Conservation (phyloP, 2,329 filamentous ascomycete species). For the Dactylellina drechsleri region DNA sequence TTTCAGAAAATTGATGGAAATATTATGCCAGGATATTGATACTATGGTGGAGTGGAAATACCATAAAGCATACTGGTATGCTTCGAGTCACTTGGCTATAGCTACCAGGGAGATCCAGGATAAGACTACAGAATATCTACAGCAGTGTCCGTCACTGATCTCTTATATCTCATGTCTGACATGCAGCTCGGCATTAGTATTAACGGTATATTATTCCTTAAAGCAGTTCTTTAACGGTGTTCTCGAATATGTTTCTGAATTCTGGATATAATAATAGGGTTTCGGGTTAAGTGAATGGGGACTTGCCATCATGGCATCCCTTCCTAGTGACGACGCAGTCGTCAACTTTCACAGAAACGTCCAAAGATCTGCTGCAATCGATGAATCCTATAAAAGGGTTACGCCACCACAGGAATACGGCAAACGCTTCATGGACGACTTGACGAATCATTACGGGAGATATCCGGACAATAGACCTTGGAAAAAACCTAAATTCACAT, state of each 20-base stretch:
- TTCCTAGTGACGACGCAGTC: not conserved
- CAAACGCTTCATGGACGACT: not conserved
- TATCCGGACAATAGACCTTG: constrained; percentile 12
- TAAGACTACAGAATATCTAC: constrained; percentile 1
- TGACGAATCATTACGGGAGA: not conserved
- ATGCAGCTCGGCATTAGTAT: not conserved
- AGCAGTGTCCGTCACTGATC: not conserved
- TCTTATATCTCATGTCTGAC: not conserved
- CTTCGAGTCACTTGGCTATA: not conserved
- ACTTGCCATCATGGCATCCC: not conserved
- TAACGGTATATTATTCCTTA: not conserved
- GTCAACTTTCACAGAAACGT: not conserved
- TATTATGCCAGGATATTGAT: not conserved
- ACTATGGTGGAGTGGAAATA: not conserved
- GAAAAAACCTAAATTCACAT: not conserved
- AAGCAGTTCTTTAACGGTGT: no score
- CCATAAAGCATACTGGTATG: not conserved
- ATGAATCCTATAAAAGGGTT: not conserved
- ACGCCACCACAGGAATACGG: not conserved
- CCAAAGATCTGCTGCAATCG: not conserved
- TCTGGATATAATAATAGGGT: not conserved
- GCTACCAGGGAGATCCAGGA: not conserved
- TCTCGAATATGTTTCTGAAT: no score
- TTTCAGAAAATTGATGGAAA: not conserved
- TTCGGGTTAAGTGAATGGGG: not conserved